These are phyloP conservation scores for Streptanthus diversifolius DNA, from an alignment of 345 rosid species.

Conservation along the genomic window DNA sequence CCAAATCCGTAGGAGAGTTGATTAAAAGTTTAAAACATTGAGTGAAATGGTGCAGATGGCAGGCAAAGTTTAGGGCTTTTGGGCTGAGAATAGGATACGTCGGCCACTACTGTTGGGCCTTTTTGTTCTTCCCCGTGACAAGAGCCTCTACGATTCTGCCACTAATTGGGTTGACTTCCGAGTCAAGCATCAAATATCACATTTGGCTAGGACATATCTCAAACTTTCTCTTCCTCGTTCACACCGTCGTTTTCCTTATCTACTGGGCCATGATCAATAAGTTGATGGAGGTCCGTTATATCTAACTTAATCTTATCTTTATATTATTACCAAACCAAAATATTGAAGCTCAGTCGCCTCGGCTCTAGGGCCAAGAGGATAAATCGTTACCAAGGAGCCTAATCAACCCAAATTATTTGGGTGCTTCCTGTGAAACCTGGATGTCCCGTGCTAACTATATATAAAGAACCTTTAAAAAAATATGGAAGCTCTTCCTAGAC, in stretches of 20 bases:
- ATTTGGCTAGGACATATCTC: constrained; percentile 73
- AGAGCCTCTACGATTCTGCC: constrained; percentile 59
- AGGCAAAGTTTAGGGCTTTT: constrained; percentile 50
- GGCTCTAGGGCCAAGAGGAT: neutral
- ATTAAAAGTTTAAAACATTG: neutral
- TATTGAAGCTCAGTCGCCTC: neutral
- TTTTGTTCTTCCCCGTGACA: constrained; percentile 65
- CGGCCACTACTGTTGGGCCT: constrained; percentile 67
- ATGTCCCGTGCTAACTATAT: too few species aligned
- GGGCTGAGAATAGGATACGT: constrained; percentile 51
- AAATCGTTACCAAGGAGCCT: neutral
- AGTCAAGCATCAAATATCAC: constrained; percentile 68
- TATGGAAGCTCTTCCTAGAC: neutral
- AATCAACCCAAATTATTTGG: neutral
- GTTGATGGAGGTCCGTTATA: constrained; percentile 37
- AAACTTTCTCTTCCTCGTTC: constrained; percentile 39
- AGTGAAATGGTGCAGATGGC: constrained; percentile 43
- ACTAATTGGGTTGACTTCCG: constrained; percentile 56
- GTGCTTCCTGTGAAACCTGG: too few species aligned
- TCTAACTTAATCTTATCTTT: neutral
- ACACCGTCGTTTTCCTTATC: constrained; percentile 45
- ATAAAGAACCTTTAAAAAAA: too few species aligned
- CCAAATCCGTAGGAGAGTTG: neutral
- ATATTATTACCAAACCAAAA: neutral
- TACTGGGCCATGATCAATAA: constrained; percentile 56